Evolutionary conservation across 768 basidiomycete species (phyloP), one percentile per base, ranked within the genome.

Genomic region (Sutorius australiensis): DNA sequence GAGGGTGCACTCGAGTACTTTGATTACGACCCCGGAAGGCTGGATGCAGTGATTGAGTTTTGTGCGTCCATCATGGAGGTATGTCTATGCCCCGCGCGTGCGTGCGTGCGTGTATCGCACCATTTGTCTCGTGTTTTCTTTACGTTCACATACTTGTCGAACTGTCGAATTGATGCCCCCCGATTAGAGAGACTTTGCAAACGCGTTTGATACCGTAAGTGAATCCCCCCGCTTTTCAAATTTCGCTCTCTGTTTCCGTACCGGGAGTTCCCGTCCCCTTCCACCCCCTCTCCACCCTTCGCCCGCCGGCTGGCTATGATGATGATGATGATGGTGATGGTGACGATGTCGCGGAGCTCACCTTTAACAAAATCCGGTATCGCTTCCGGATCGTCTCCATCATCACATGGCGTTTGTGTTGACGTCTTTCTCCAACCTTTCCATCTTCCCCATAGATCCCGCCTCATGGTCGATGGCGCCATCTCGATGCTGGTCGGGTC

Each of bases 401-500:
- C 50, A 36, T 33, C 28, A 30, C 48, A 33, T 54, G 56, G 44
- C 32, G 42, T 19, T 53, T 17, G 4, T 34, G 6, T 36, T 59
- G 44, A 51, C 40, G 24, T 48, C 40, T 31, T 33, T 38, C 3
- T 52, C 41, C 27, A 31, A 19, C 17, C 1, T 19, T 31, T 31
- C 8, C 16, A n/a, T 6, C 5, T 24, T 19, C 24, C 11, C 12
- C 34, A 16, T 51, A 92, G 91, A 92, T 93, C 36, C 84, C 85
- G 5, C 89, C 91, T 13, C 92, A 94, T 61, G 88, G 92, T 13
- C 81, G 93, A 21, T 95, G 94, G 94, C 75, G 90, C 31, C 93
- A 95, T 65, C 81, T 95, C 31, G 89, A 92, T 62, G 77, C 84
- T 4, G 85, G 85, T 3, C 66, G 73, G 2, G 72, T 79, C 27